Evolutionary conservation across 805 yeast genomes (phyloP).

Genomic region (Candida adriatica): DNA sequence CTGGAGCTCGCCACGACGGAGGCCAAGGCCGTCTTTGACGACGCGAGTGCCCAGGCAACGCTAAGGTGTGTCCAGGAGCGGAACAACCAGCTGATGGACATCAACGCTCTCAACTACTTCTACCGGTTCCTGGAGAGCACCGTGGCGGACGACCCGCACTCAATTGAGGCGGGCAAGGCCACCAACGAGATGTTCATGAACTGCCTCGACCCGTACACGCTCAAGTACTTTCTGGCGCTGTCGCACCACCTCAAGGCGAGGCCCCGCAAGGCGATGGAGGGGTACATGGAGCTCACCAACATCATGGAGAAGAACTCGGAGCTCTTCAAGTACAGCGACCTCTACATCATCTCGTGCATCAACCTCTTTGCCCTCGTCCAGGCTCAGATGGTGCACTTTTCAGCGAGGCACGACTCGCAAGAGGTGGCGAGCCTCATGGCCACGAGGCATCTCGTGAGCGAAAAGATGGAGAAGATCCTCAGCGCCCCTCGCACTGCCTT

Average conservation of each 20-base stretch:
- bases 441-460: constrained; percentile 4
- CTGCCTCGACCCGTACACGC: constrained; percentile 1
- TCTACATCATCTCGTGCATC: constrained; percentile 10
- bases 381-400: constrained; percentile 9
- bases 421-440: constrained; percentile 4
- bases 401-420: constrained; percentile 2
- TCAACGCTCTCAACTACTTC: constrained; percentile 3
- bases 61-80: not conserved
- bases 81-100: not conserved
- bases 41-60: not conserved
- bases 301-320: constrained; percentile 5
- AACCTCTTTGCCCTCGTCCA: constrained; percentile 13
- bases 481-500: constrained; percentile 6
- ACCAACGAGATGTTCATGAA: not conserved
- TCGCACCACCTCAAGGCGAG: constrained; percentile 14
- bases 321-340: constrained; percentile 9
- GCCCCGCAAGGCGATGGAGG: constrained; percentile 8
- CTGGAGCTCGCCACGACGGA: constrained; percentile 1
- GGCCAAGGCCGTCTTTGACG: not conserved
- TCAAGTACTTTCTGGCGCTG: constrained; percentile 7
- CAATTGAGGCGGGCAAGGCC: not conserved
- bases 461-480: constrained; percentile 2
- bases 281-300: constrained; percentile 3
- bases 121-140: constrained; percentile 12
- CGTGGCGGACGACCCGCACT: constrained; percentile 7